Evolutionary conservation across 169 alveolate species (phyloP).

Genomic region (Plasmodium vivax): DNA sequence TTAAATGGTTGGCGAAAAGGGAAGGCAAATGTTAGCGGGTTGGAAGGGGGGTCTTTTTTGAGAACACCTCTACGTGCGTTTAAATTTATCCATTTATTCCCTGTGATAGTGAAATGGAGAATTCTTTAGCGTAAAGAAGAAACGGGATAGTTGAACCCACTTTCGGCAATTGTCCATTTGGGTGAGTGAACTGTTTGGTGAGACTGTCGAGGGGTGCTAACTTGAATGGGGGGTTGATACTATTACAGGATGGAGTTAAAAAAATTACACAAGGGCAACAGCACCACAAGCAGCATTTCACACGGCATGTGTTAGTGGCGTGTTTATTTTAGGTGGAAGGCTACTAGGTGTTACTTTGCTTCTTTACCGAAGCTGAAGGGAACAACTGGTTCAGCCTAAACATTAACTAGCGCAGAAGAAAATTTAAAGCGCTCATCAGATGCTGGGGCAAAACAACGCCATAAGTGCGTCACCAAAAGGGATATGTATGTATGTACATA

Average conservation of each 20-base stretch:
- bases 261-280: background rate
- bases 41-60: background rate
- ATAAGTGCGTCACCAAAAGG: background rate
- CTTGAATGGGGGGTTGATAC: too few species aligned
- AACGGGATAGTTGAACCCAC: background rate
- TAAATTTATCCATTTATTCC: background rate
- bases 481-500: background rate
- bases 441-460: background rate
- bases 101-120: background rate
- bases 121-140: background rate
- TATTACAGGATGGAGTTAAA: background rate
- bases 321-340: background rate
- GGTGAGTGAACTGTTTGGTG: background rate
- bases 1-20: background rate
- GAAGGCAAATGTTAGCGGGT: background rate
- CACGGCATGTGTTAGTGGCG: background rate
- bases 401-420: background rate
- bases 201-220: background rate
- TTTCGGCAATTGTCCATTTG: background rate
- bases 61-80: background rate
- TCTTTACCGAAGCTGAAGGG: background rate
- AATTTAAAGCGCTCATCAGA: background rate
- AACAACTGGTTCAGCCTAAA: background rate
- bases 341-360: background rate
- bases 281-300: background rate